A percentile compares a stretch with the other conserved stretches of the same genome.
Evolutionary conservation across 768 basidiomycete species (phyloP).

Genomic region (Pholiota conissans): DNA sequence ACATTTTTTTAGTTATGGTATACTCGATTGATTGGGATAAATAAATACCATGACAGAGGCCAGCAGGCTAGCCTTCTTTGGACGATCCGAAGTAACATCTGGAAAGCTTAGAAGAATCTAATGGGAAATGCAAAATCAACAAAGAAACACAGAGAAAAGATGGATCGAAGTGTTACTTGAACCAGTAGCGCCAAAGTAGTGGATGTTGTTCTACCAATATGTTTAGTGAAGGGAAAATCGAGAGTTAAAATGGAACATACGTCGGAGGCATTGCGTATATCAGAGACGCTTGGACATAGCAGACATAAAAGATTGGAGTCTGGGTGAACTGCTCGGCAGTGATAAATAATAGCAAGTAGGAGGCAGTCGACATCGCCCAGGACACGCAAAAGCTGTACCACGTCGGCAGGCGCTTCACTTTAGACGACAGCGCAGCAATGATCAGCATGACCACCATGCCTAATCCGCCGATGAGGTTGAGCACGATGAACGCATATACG

Average conservation of each 20-base stretch:
- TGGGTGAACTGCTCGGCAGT: constrained; percentile 27
- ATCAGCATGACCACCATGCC: constrained; percentile 28
- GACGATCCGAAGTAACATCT: constrained; percentile 10
- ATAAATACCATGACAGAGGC: constrained; percentile 9
- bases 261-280: constrained; percentile 32
- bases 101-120: constrained; percentile 21
- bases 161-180: constrained; percentile 10
- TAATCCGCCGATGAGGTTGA: constrained; percentile 30
- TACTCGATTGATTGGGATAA: not conserved
- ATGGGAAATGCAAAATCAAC: no score
- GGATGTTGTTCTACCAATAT: constrained; percentile 13
- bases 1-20: not conserved
- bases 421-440: constrained; percentile 26
- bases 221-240: not conserved
- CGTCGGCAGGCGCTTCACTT: constrained; percentile 31
- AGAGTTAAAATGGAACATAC: constrained; percentile 12
- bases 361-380: constrained; percentile 36
- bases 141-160: not conserved
- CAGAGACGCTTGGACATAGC: constrained; percentile 32
- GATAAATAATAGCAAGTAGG: constrained; percentile 33
- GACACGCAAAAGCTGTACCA: constrained; percentile 38
- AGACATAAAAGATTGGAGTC: constrained; percentile 24
- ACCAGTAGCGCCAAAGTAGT: constrained; percentile 23
- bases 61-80: constrained; percentile 7
- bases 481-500: constrained; percentile 28